Percentiles rank a stretch among this genome's conserved stretches.
Conservation (phyloP, 2,329 filamentous ascomycete genomes). For the Penicillium italicum region DNA sequence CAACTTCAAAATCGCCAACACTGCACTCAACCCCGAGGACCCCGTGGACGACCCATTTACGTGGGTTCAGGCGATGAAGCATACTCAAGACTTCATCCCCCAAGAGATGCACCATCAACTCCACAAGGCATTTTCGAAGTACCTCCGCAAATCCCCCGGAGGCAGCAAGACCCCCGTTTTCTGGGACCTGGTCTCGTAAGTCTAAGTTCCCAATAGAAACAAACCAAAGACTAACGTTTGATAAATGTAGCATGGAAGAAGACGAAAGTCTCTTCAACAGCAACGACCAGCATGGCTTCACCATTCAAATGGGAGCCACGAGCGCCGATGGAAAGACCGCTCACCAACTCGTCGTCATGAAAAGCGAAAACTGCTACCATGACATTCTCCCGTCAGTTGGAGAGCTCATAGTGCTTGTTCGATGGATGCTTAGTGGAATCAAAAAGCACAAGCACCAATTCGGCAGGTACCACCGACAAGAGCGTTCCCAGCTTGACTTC, state of each 20-base stretch:
- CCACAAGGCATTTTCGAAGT: neutral
- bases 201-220: neutral
- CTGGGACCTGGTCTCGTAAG: neutral
- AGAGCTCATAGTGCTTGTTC: conserved; percentile 9
- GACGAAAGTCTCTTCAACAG: neutral
- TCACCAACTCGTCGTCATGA: conserved; percentile 6
- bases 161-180: neutral
- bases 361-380: neutral
- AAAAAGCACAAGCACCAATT: neutral
- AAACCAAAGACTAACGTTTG: neutral
- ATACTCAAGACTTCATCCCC: neutral
- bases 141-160: neutral
- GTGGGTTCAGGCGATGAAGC: neutral
- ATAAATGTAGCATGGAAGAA: neutral
- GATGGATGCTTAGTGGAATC: conserved; percentile 10
- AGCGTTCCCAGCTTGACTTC: conserved; percentile 2
- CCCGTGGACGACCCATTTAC: neutral
- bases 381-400: neutral
- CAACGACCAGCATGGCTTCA: conserved; percentile 1
- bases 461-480: neutral
- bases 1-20: neutral
- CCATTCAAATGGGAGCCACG: neutral
- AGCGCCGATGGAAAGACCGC: neutral
- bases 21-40: neutral
- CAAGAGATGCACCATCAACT: neutral